Base-by-base conservation (phyloP, 2,329 filamentous ascomycete genomes). In the Neofusicoccum ribis region DNA sequence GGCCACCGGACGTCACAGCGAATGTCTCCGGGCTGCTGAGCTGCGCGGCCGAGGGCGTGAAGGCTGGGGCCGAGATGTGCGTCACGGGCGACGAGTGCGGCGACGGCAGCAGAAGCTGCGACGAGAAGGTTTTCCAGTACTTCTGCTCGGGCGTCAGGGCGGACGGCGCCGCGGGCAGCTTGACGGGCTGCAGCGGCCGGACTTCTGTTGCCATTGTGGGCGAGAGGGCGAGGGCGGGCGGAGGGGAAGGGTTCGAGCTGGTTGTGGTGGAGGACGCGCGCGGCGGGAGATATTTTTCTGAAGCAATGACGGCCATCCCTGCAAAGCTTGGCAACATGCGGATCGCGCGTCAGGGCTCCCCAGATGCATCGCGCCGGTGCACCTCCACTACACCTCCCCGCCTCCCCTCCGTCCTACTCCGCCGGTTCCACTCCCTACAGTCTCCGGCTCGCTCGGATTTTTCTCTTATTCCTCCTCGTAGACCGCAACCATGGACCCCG, bases 81-180 rank as follows among this genome's bases (percentile, higher is more conserved):
- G 93, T 97, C 72, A 99, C 88, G 51, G 92, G 91, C 76, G 91
- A 93, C 75, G 92, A 91, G 69, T 95, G 92, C 69, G 93, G 93
- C 68, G 94, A 96, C 51, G 95, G 91, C 68, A 98, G 89, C 67
- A 94, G 88, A 65, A 96, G 88, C 70, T 93, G 91, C 71, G 93
- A 95, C 80, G 92, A 93, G 83, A 99, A 99, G 12, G 91, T 90
- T 75, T 90, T 91, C 96, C 96, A 99, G 84, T 98, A 98, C 70
- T 89, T 87, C 81, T 98, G 93, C 82, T 99, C 95, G 37, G 93
- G 89, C 5, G 94, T 97, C 54, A 94, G 81, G 63, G 92, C 90
- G 46, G 90, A 89, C 65, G 93, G 93, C 59, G 92, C 91, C 68
- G 91, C 86, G 65, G 94, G 89, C 74, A 96, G 86, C 84, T 92